These are phyloP conservation scores for Trichosanthes truncata DNA, from an alignment of 306 rosid species.

Conservation along the genomic window DNA sequence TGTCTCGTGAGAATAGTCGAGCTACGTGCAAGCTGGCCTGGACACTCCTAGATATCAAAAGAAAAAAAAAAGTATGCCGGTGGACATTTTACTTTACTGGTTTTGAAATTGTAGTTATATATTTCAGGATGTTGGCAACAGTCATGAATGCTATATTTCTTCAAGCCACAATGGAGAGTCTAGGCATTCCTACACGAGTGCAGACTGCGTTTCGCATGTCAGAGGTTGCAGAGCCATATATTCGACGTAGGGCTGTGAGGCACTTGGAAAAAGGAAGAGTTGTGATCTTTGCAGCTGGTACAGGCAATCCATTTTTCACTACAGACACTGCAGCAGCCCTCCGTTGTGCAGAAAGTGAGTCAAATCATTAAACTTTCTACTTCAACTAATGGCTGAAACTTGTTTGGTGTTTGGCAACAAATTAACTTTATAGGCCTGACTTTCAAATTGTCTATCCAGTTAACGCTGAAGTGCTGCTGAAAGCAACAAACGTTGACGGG, in stretches of 20 bases:
- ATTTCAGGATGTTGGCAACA: conserved; percentile 86
- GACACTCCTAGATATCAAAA: too few species aligned
- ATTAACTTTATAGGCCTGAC: neutral
- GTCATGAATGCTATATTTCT: conserved; percentile 98
- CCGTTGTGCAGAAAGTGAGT: conserved; percentile 94
- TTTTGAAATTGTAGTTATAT: neutral
- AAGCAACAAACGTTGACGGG: conserved; percentile 95
- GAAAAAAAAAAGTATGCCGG: neutral
- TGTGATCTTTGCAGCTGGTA: conserved; percentile 97
- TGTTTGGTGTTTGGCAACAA: neutral
- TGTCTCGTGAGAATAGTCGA: too few species aligned
- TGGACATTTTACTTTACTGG: neutral
- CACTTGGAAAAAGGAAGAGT: conserved; percentile 96
- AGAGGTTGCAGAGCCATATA: conserved; percentile 96
- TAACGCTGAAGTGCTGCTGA: conserved; percentile 92
- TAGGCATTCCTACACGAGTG: conserved; percentile 93
- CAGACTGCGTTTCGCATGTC: conserved; percentile 99
- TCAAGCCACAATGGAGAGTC: conserved; percentile 99
- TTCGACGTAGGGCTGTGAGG: conserved; percentile 92
- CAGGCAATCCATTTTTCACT: conserved; percentile 96
- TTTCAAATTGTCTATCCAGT: conserved; percentile 27
- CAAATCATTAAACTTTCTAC: neutral
- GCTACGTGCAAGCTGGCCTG: too few species aligned
- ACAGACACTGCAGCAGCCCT: conserved; percentile 97
- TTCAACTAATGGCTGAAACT: neutral